A percentile compares a stretch with the other conserved stretches of the same genome.
Conservation (phyloP, 352 stramenopile genomes). For the Globisporangium perplexum region DNA sequence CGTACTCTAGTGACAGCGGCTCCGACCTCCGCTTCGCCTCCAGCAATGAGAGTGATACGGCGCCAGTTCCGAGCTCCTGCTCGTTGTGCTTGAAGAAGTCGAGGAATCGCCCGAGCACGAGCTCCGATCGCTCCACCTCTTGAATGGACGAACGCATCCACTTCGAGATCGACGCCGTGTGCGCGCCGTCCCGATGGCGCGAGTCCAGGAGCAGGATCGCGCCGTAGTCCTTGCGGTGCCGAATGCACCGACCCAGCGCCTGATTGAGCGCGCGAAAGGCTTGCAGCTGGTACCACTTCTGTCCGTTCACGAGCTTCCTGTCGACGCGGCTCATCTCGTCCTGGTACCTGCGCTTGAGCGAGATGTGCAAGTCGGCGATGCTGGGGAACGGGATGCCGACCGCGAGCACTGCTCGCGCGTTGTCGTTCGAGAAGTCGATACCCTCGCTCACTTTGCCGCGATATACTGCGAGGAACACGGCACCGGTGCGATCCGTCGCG, state of each 20-base stretch:
- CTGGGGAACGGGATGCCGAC: constrained; percentile 97
- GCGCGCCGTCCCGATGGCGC: constrained; percentile 52
- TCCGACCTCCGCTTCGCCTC: neutral
- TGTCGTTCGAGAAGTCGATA: constrained; percentile 98
- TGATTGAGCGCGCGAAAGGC: constrained; percentile 98
- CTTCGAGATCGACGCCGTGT: constrained; percentile 68
- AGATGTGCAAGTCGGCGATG: constrained; percentile 90
- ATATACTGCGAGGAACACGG: constrained; percentile 97
- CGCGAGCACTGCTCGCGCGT: constrained; percentile 94
- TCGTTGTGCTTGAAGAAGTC: constrained; percentile 65
- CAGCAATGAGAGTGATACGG: neutral
- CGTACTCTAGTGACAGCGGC: constrained; percentile 37
- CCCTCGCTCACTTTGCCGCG: constrained; percentile 98
- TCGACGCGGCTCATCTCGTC: constrained; percentile 64
- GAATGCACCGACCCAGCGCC: constrained; percentile 97
- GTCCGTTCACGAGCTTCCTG: constrained; percentile 58
- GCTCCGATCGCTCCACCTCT: constrained; percentile 61
- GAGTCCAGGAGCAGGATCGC: constrained; percentile 96
- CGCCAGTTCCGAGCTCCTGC: constrained; percentile 24
- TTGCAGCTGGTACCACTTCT: constrained; percentile 96
- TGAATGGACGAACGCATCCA: constrained; percentile 74
- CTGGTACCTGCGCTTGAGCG: constrained; percentile 78
- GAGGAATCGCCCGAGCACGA: constrained; percentile 48
- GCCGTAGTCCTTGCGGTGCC: constrained; percentile 96
- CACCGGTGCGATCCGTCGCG: constrained; percentile 50